A percentile compares a stretch with the other conserved stretches of the same genome.
Conservation (phyloP, 2,329 filamentous ascomycete species). For the Colletotrichum godetiae region DNA sequence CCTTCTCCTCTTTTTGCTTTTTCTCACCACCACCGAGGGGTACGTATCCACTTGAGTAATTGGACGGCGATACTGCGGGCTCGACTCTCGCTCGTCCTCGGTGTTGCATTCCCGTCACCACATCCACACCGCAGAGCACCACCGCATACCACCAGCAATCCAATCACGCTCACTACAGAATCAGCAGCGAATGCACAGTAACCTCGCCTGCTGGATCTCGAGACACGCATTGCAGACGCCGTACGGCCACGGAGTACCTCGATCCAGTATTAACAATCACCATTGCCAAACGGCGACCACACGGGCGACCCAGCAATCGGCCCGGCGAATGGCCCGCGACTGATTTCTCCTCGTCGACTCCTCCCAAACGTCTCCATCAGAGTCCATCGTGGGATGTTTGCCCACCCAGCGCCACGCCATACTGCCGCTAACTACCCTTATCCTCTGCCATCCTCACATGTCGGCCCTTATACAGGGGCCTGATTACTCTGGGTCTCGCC, state of each 20-base stretch:
- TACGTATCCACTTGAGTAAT: neutral
- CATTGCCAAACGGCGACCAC: neutral
- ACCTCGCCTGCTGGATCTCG: constrained; percentile 20
- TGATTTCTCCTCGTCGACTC: neutral
- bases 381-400: constrained; percentile 31
- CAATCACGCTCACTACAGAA: constrained; percentile 2
- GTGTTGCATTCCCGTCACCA: constrained; percentile 12
- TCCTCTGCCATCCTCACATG: constrained; percentile 3
- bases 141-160: neutral
- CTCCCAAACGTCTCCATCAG: neutral
- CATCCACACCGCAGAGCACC: neutral
- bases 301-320: neutral
- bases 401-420: constrained; percentile 21
- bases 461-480: constrained; percentile 6
- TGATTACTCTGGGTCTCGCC: constrained; percentile 24
- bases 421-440: constrained; percentile 7
- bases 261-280: neutral
- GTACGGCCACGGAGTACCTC: no score
- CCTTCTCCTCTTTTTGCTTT: neutral
- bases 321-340: constrained; percentile 6
- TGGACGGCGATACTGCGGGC: neutral
- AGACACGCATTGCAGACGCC: constrained; percentile 4
- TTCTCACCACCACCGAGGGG: neutral
- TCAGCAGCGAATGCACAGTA: neutral
- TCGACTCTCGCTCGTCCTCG: constrained; percentile 15